Percentiles rank a stretch among this genome's conserved stretches.
phyloP scores from a whole-genome alignment of 805 yeast species.

The Myxozyma udenii region DNA sequence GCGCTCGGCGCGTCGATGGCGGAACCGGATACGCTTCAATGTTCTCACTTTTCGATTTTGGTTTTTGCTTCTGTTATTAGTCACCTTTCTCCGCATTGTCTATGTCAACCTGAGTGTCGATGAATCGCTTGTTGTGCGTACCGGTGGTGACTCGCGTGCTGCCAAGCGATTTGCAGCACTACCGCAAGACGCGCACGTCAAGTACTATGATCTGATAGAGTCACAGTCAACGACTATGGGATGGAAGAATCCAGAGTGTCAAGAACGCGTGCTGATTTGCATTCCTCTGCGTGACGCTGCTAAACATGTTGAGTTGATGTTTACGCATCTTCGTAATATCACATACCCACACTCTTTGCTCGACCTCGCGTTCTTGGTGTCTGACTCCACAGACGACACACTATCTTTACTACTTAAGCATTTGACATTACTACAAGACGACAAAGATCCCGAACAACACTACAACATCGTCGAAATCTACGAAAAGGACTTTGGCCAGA shows the following conservation, averaged over 20 bases:
- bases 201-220: conserved; percentile 16
- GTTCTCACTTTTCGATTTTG: neutral
- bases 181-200: conserved; percentile 1
- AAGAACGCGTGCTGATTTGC: conserved; percentile 73
- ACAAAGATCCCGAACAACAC: conserved; percentile 52
- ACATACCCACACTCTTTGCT: conserved; percentile 66
- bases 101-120: neutral
- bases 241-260: conserved; percentile 53
- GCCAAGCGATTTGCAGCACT: neutral
- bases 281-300: conserved; percentile 94
- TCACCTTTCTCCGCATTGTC: neutral
- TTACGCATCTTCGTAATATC: conserved; percentile 71
- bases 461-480: conserved; percentile 77
- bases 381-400: conserved; percentile 85
- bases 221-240: conserved; percentile 45
- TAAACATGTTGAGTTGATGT: conserved; percentile 84
- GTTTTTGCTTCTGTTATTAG: neutral
- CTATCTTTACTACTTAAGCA: conserved; percentile 57
- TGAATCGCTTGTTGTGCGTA: neutral
- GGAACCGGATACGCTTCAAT: neutral
- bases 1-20: neutral
- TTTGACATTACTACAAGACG: conserved; percentile 56
- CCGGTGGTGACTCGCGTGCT: neutral
- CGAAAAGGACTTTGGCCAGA: conserved; percentile 91
- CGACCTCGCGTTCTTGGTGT: conserved; percentile 74